Percentiles rank a stretch among this genome's conserved stretches.
These are phyloP conservation scores for Paramecium pentaurelia DNA, from an alignment of 73 alveolate genomes.

Conservation along the genomic window DNA sequence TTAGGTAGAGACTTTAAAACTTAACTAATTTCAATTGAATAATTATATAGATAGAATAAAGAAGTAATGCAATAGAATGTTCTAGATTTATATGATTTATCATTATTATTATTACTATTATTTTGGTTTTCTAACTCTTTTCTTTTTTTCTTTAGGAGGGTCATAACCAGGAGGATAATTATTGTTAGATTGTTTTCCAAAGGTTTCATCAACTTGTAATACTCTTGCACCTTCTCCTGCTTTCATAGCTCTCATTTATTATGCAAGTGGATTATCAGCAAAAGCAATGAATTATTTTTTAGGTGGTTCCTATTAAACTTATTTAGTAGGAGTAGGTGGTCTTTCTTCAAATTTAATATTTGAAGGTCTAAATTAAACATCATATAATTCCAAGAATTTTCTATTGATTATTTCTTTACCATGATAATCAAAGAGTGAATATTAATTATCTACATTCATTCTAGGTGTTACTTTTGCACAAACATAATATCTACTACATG, in stretches of 20 bases:
- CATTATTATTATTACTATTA: neutral
- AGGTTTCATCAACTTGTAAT: neutral
- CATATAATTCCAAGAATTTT: constrained; percentile 8
- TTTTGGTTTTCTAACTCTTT: constrained; percentile 24
- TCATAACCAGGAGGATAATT: constrained; percentile 40
- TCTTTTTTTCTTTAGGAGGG: constrained; percentile 32
- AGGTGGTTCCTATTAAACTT: neutral
- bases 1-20: too few species aligned
- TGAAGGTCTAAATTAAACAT: constrained; percentile 34
- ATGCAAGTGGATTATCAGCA: constrained; percentile 7
- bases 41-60: neutral
- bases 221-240: constrained; percentile 39
- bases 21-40: too few species aligned
- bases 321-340: neutral
- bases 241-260: constrained; percentile 27
- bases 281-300: neutral
- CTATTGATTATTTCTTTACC: constrained; percentile 42
- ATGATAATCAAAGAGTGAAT: constrained; percentile 34
- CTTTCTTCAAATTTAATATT: neutral
- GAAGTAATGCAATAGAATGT: constrained; percentile 23
- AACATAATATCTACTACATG: neutral
- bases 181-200: neutral
- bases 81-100: neutral
- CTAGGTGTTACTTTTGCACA: constrained; percentile 48
- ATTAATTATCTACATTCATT: constrained; percentile 40